These are phyloP conservation scores for Zygotorulaspora sp. DNA, from an alignment of 805 yeast genomes.

Conservation along the genomic window DNA sequence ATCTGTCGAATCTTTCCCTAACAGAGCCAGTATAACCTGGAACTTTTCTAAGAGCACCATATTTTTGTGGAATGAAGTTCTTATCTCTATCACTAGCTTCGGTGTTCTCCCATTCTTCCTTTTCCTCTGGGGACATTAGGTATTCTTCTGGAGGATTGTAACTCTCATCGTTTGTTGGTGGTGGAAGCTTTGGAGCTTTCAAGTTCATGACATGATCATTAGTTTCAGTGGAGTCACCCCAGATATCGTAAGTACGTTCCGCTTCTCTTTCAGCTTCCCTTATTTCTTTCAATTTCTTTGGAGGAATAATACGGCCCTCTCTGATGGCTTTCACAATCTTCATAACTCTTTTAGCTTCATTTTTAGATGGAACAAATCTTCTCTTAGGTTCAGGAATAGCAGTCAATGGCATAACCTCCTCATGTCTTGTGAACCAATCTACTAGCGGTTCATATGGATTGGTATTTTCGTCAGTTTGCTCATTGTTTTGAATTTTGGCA, in stretches of 20 bases:
- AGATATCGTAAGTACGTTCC: constrained; percentile 65
- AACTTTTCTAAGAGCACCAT: constrained; percentile 75
- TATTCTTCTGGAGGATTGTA: constrained; percentile 98
- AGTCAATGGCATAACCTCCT: constrained; percentile 84
- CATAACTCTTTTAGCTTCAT: constrained; percentile 95
- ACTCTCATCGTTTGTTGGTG: constrained; percentile 94
- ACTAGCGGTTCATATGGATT: constrained; percentile 91
- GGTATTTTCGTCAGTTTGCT: constrained; percentile 70
- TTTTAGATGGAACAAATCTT: constrained; percentile 92
- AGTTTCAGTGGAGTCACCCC: constrained; percentile 66
- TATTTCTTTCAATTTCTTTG: constrained; percentile 50
- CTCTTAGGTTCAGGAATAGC: constrained; percentile 97
- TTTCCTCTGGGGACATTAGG: constrained; percentile 72
- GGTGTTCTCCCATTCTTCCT: constrained; percentile 58
- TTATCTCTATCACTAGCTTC: constrained; percentile 76
- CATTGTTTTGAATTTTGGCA: constrained; percentile 77
- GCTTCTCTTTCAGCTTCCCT: constrained; percentile 49
- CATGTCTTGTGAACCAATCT: constrained; percentile 89
- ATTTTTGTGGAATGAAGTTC: constrained; percentile 79
- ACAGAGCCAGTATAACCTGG: constrained; percentile 86
- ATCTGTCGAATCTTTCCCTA: constrained; percentile 90
- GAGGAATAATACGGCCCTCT: constrained; percentile 88
- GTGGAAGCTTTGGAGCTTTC: constrained; percentile 92
- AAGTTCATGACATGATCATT: constrained; percentile 81
- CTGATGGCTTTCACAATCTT: constrained; percentile 94